Evolutionary conservation across 1,284 basidiomycete genomes (phyloP).

Genomic region (Rhodotorula sp.): DNA sequence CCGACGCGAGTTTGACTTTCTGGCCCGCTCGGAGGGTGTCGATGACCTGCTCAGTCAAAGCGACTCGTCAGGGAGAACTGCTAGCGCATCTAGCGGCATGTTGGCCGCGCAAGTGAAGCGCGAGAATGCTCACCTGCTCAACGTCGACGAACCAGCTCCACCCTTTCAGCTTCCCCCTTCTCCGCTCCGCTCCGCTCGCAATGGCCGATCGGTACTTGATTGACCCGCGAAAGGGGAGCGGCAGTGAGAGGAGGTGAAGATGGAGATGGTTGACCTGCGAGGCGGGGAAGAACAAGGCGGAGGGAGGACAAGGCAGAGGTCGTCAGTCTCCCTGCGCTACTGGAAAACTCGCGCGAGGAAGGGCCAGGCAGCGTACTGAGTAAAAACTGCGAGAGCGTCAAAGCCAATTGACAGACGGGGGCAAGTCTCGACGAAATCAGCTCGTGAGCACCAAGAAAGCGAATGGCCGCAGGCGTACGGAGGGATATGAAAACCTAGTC

Average conservation of each 20-base stretch:
- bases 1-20: slow-evolving; percentile 22
- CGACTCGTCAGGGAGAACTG: neutral
- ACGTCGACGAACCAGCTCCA: slow-evolving; percentile 37
- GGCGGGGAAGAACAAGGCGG: too few relatives aligned
- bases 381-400: slow-evolving; percentile 23
- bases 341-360: too few relatives aligned
- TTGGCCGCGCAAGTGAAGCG: too few relatives aligned
- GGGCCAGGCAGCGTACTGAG: slow-evolving; percentile 14
- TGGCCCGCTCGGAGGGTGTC: slow-evolving; percentile 18
- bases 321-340: neutral
- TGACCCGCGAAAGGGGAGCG: slow-evolving; percentile 30
- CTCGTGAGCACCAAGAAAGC: neutral
- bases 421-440: too few relatives aligned
- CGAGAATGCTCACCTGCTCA: slow-evolving; percentile 18
- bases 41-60: slow-evolving; percentile 7
- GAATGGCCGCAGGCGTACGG: slow-evolving; percentile 7
- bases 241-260: slow-evolving; percentile 36
- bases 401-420: too few relatives aligned
- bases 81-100: too few relatives aligned
- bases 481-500: slow-evolving; percentile 38
- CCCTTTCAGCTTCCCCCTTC: slow-evolving; percentile 24
- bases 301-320: neutral
- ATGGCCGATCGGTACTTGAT: slow-evolving; percentile 27
- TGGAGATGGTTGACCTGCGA: slow-evolving; percentile 39
- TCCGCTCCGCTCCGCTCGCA: too few relatives aligned